A percentile compares a stretch with the other conserved stretches of the same genome.
These are phyloP conservation scores for Circinella minor DNA, from an alignment of 371 early-diverging fungal genomes.

Conservation along the genomic window DNA sequence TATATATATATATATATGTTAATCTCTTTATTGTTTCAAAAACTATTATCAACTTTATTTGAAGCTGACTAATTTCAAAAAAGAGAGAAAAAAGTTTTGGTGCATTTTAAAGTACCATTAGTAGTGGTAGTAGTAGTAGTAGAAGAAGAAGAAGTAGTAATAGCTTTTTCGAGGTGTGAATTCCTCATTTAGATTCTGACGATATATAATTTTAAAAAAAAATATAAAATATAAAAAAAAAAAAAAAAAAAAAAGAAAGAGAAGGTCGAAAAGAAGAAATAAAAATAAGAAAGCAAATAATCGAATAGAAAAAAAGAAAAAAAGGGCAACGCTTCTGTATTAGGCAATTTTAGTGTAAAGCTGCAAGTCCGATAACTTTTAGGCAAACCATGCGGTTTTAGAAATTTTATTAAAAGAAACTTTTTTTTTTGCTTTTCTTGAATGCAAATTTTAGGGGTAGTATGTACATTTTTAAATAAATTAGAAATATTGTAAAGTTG, in stretches of 20 bases:
- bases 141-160: not conserved
- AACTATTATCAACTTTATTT: not conserved
- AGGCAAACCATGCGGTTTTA: too few species aligned
- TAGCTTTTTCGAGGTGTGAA: constrained; percentile 1
- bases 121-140: not conserved
- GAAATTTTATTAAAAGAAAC: too few species aligned
- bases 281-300: not conserved
- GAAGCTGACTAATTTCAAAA: not conserved
- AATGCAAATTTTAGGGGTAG: too few species aligned
- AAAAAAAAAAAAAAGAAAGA: not conserved
- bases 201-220: too few species aligned
- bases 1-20: too few species aligned
- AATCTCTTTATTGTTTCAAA: too few species aligned
- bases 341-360: too few species aligned
- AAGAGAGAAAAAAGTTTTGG: not conserved
- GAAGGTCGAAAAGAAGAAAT: not conserved
- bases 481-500: too few species aligned
- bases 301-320: not conserved
- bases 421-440: too few species aligned
- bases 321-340: too few species aligned
- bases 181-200: not conserved
- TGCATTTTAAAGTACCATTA: not conserved
- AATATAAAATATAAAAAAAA: not conserved
- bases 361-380: not conserved
- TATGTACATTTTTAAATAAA: too few species aligned